Evolutionary conservation across 352 stramenopile genomes (phyloP), one percentile per base, ranked within the genome.

Genomic region (Blastocystis sp.): DNA sequence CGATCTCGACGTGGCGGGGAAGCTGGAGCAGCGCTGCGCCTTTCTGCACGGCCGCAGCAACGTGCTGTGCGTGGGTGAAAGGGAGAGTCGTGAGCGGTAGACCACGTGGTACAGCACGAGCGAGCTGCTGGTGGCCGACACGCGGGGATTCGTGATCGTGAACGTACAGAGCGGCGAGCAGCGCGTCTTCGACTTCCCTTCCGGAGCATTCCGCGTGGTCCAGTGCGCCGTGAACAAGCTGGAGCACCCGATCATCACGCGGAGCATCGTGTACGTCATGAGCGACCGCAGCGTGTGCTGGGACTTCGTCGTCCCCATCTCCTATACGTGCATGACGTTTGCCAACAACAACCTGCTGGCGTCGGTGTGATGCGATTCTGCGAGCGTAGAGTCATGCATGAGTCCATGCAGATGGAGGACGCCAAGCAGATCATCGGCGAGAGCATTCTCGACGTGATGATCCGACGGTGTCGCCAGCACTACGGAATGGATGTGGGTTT

Each of bases 181-280:
- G 21, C 16, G 16, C 7, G 14, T 9, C 14, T 56, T 24, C 14
- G 64, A n/a, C 6, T 76, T 76, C 32, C 64, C 64, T 9, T n/a
- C 0, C 0, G 16, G 24, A 32, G 46, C 8, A 57, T 16, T 11
- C 8, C 32, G 40, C 16, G 64, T 76, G 32, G 27, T 76, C 7
- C 38, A 56, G 14, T 76, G 64, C 32, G 64, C 64, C 14, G 46
- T 76, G 1, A 34, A 76, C 38, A 76, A 57, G 4, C 32, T 76
- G 38, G 64, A 76, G 32, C 64, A 76, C 24, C 40, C 64, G 18
- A 76, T 76, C 32, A 57, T 76, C 40, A 76, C 36, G 9, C 38
- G 64, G 0, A 56, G 53, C 21, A 36, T 76, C 14, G 24, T 44
- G 38, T 76, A 57, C 9, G n/a, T 72, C 16, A 76, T 27, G 27